phyloP scores from a whole-genome alignment of 345 rosid species.

The Orychophragmus violaceus region DNA sequence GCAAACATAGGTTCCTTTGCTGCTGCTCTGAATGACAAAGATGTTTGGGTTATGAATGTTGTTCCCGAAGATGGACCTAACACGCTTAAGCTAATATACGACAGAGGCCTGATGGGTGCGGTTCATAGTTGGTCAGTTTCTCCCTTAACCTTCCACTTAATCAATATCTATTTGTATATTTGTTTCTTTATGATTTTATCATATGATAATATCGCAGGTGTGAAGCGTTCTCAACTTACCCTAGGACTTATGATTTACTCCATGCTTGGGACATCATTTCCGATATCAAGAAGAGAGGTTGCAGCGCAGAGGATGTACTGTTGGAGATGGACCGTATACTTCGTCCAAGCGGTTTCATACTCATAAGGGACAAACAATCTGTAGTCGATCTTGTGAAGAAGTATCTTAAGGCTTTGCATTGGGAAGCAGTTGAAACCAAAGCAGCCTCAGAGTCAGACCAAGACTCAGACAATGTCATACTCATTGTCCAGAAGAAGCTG shows the following conservation, averaged over 20 bases:
- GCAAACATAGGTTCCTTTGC: constrained; percentile 80
- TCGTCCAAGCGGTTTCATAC: constrained; percentile 69
- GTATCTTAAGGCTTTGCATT: constrained; percentile 59
- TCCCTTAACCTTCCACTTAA: no score
- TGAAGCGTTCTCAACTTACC: constrained; percentile 75
- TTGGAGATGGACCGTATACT: constrained; percentile 89
- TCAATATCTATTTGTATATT: not conserved
- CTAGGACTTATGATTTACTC: constrained; percentile 75
- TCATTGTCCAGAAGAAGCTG: constrained; percentile 62
- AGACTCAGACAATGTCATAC: constrained; percentile 47
- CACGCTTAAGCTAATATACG: constrained; percentile 69
- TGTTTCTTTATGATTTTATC: not conserved
- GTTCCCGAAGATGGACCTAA: constrained; percentile 69
- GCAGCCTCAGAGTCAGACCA: constrained; percentile 40
- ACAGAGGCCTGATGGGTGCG: constrained; percentile 69
- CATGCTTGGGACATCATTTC: constrained; percentile 63
- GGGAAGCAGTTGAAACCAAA: constrained; percentile 64
- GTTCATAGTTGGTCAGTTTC: constrained; percentile 63
- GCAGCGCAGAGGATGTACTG: constrained; percentile 68
- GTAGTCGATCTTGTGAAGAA: constrained; percentile 58
- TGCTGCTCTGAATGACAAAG: constrained; percentile 65
- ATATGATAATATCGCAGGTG: constrained; percentile 43
- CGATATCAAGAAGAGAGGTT: constrained; percentile 56
- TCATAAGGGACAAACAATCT: constrained; percentile 58
- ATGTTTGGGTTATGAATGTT: constrained; percentile 88